phyloP scores from a whole-genome alignment of 2,329 filamentous ascomycete genomes.

The Ophiostoma perfectum region DNA sequence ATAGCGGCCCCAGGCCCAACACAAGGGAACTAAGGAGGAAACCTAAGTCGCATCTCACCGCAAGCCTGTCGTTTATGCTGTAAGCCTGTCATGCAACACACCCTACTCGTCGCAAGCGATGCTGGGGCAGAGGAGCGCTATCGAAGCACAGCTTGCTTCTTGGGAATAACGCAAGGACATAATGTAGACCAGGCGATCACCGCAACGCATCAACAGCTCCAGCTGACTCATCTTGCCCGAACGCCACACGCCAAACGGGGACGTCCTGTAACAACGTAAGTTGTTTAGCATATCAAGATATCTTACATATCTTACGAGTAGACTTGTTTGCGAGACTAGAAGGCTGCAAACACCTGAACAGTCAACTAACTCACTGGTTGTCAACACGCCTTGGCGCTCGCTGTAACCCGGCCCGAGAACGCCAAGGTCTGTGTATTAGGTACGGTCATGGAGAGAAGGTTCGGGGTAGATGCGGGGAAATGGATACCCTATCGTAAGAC shows the following conservation, averaged over 20 bases:
- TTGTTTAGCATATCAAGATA: no score
- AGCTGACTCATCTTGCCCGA: neutral
- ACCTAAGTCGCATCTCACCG: neutral
- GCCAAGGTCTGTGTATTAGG: neutral
- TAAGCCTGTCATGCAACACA: neutral
- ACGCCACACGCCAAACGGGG: neutral
- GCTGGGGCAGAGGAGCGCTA: neutral
- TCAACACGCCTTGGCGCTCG: no score
- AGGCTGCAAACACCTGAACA: no score
- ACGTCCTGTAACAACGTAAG: no score
- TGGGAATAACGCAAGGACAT: neutral
- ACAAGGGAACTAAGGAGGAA: neutral
- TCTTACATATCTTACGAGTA: no score
- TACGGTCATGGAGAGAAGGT: neutral
- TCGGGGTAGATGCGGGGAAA: conserved; percentile 13
- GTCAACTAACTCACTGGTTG: no score
- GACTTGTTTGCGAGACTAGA: no score
- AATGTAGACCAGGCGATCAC: neutral
- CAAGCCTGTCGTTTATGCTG: neutral
- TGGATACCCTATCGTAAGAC: neutral
- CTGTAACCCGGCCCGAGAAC: conserved; percentile 1
- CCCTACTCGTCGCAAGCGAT: neutral
- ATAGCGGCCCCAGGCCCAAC: neutral
- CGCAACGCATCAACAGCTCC: neutral
- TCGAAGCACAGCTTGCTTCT: neutral